Evolutionary conservation across 352 stramenopile genomes (phyloP), one percentile per base, ranked within the genome.

Genomic region (Pythium utonaiense): DNA sequence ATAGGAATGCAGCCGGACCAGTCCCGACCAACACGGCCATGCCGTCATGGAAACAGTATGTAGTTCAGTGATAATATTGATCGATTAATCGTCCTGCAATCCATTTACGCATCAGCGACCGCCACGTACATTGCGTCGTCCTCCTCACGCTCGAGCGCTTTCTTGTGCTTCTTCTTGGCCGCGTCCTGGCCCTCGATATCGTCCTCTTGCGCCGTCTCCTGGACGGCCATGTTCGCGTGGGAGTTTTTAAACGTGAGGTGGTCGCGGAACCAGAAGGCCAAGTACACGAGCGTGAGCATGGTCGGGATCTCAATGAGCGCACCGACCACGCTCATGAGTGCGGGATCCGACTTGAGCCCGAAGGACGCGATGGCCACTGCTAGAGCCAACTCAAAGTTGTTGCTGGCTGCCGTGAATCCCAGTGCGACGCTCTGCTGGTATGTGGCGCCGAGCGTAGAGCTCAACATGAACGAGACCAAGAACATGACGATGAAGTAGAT

Each of bases 331-430:
- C 77, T 89, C 67, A 86, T 87, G 8, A 91, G 65, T 22, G 83
- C 78, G 10, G 70, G 74, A 38, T 89, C 82, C n/a, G 84, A 94
- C 38, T 83, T 71, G 19, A 89, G 64, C 0, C 84, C 84, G 28
- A 90, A 94, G 17, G 83, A 74, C 13, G 75, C 70, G 9, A 93
- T 79, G 1, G 85, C 80, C 22, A 92, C 66, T 6, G 78, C 84
- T 14, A 94, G 53, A 25, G 82, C 85, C 33, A 94, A 61, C 56
- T 94, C 84, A 63, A 89, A 94, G 67, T 92, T 92, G 77, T 92
- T 94, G 67, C 80, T 91, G n/a, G 78, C 85, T n/a, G 80, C 80
- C 31, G 86, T 92, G 62, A 94, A 89, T 24, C 78, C 73, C 8
- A 88, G 69, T 27, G 75, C 75, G 13, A 71, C 65, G 48, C 71